Evolutionary conservation across 805 yeast species (phyloP).

Genomic region (Wickerhamiella cacticola): DNA sequence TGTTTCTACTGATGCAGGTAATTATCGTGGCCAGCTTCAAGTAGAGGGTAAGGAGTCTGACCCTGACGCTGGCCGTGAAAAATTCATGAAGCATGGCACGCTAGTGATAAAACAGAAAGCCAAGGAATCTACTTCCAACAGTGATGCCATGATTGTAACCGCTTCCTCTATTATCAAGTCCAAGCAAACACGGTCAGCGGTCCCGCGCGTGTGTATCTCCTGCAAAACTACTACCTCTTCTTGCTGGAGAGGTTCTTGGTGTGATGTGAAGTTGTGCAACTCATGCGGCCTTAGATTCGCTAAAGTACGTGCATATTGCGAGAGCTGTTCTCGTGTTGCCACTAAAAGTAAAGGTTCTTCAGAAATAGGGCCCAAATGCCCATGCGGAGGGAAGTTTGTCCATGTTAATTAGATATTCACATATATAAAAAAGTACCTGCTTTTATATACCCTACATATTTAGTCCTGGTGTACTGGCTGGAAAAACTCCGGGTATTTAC

Average conservation of each 20-base stretch:
- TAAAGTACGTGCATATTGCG: neutral
- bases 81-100: no score
- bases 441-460: neutral
- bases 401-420: no score
- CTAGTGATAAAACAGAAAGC: no score
- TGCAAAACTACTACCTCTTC: neutral
- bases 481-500: slow-evolving; percentile 5
- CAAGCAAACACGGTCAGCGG: neutral
- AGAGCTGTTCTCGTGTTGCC: neutral
- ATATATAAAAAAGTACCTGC: no score
- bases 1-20: no score
- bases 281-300: slow-evolving; percentile 3
- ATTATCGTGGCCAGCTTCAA: no score
- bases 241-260: slow-evolving; percentile 8
- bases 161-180: no score
- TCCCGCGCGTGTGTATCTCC: neutral
- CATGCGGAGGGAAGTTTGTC: neutral
- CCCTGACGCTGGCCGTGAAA: no score
- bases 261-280: slow-evolving; percentile 3
- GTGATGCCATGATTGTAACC: no score
- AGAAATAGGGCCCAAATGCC: neutral
- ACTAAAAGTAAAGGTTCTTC: neutral
- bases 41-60: no score
- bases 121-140: no score
- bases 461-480: neutral